phyloP scores from a whole-genome alignment of 1,139 yeast genomes.

The Arxiozyma telluris region DNA sequence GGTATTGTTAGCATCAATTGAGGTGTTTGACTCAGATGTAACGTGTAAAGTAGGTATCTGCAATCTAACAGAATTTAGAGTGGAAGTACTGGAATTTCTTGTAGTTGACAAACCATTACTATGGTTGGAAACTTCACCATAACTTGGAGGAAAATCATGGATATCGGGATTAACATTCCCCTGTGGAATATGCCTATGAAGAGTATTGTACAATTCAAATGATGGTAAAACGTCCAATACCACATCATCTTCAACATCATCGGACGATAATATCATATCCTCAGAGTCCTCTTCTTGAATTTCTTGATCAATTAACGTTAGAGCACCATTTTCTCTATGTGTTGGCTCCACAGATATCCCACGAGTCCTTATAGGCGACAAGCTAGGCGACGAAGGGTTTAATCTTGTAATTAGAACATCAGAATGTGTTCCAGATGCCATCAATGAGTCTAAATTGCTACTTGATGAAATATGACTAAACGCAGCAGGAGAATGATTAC shows the following conservation, averaged over 20 bases:
- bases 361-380: slow-evolving; percentile 1
- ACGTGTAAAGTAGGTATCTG: neutral
- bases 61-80: neutral
- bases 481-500: neutral
- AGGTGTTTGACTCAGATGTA: neutral
- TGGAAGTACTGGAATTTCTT: slow-evolving; percentile 1
- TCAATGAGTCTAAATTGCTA: neutral
- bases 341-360: slow-evolving; percentile 1
- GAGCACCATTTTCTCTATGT: neutral
- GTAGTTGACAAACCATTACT: neutral
- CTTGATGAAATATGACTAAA: neutral
- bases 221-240: slow-evolving; percentile 29
- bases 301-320: slow-evolving; percentile 1
- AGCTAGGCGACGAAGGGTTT: slow-evolving; percentile 2
- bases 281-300: slow-evolving; percentile 1
- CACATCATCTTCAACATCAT: slow-evolving; percentile 7
- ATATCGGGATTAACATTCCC: slow-evolving; percentile 28
- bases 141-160: slow-evolving; percentile 28
- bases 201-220: slow-evolving; percentile 29
- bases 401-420: neutral
- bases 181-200: slow-evolving; percentile 30
- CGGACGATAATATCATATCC: neutral
- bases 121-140: slow-evolving; percentile 15
- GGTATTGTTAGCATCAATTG: neutral
- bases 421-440: neutral